Percentiles rank a stretch among this genome's conserved stretches.
phyloP scores from a whole-genome alignment of 2,329 filamentous ascomycete genomes.

The Botrytis medusae region DNA sequence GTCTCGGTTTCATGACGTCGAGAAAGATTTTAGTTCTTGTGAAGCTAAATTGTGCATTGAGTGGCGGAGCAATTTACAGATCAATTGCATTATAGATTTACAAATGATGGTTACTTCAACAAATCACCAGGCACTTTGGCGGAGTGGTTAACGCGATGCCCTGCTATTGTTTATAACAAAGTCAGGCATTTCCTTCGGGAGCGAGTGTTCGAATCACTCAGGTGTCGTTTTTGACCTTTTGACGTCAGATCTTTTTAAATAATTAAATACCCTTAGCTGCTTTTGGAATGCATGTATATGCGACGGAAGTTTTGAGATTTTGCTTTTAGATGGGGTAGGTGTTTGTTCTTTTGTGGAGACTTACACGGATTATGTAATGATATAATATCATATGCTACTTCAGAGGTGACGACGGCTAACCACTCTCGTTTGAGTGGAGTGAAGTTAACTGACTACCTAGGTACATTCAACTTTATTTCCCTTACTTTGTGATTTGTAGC shows the following conservation, averaged over 20 bases:
- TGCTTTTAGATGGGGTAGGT: background rate
- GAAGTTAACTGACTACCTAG: background rate
- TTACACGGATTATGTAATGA: background rate
- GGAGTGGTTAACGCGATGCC: slow-evolving; percentile 34
- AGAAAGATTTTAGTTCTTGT: background rate
- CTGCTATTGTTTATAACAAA: slow-evolving; percentile 26
- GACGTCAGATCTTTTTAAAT: too few relatives aligned
- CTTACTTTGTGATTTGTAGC: background rate
- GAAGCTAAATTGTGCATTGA: background rate
- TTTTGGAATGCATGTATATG: too few relatives aligned
- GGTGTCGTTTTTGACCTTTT: slow-evolving; percentile 34
- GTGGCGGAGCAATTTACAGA: fast-evolving
- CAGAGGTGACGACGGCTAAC: background rate
- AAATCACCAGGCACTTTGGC: slow-evolving; percentile 29
- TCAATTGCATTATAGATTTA: background rate
- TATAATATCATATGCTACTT: background rate
- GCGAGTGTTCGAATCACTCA: slow-evolving; percentile 47
- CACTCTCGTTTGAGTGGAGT: background rate
- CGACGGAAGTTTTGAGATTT: background rate
- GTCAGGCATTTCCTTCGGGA: slow-evolving; percentile 44
- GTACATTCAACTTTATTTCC: background rate
- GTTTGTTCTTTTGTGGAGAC: background rate
- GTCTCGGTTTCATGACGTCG: background rate
- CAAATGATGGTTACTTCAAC: fast-evolving
- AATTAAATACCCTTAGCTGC: background rate